Conservation (phyloP, 192 early-diverging fungal species). For the Gaertneriomyces sp. region DNA sequence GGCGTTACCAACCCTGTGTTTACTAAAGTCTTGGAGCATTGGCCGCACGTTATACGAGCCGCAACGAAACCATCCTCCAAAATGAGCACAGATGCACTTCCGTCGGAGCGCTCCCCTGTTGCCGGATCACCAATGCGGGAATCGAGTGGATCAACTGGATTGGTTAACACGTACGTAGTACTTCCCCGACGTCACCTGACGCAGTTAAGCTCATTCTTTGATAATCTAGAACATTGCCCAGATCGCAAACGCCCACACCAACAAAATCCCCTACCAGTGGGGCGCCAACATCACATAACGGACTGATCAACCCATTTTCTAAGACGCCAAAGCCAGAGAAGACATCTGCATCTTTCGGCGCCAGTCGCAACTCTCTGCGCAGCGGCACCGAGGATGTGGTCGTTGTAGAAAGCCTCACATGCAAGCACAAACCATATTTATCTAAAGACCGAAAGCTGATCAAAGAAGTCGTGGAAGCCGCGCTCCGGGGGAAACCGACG, state of each 20-base stretch:
- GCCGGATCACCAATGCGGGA: too few species aligned
- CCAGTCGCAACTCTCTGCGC: too few species aligned
- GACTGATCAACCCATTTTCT: too few species aligned
- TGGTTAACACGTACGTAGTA: too few species aligned
- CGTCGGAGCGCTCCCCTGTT: background rate
- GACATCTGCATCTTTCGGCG: too few species aligned
- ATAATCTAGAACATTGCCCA: too few species aligned
- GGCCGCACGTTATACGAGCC: conserved; percentile 81
- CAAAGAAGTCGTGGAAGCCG: conserved; percentile 69
- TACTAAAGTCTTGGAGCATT: conserved; percentile 81
- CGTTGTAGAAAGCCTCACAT: conserved; percentile 14
- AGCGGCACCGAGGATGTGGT: background rate
- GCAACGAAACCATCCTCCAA: conserved; percentile 26
- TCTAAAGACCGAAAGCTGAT: conserved; percentile 78
- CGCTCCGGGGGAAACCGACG: conserved; percentile 58
- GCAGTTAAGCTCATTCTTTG: too few species aligned
- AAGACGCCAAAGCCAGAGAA: background rate
- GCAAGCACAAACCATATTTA: conserved; percentile 78
- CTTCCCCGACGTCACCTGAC: too few species aligned
- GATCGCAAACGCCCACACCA: too few species aligned
- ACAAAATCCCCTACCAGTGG: too few species aligned
- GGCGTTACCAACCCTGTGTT: conserved; percentile 97
- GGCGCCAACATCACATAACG: too few species aligned
- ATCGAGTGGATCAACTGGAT: too few species aligned
- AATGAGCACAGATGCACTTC: conserved; percentile 13